Conservation (phyloP, 352 stramenopile genomes). For the Phytophthora palmivora region DNA sequence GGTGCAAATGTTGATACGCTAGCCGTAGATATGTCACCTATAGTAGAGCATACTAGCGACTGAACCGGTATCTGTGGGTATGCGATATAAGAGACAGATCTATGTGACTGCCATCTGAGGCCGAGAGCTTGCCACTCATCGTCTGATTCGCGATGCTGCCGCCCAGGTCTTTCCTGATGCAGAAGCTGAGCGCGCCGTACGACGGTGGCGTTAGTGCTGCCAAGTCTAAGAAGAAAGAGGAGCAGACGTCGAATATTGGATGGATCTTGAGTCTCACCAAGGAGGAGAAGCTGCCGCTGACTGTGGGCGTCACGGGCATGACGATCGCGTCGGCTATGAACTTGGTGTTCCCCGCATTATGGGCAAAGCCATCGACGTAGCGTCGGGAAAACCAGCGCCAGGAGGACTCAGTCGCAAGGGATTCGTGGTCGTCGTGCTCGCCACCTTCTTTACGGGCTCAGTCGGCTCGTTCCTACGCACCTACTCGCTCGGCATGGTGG, state of each 20-base stretch:
- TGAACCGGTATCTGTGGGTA: no score
- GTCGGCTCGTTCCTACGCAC: conserved; percentile 88
- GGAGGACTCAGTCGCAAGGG: conserved; percentile 80
- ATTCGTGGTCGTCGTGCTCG: conserved; percentile 87
- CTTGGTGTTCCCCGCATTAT: conserved; percentile 91
- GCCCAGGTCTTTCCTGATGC: conserved; percentile 74
- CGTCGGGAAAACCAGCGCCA: conserved; percentile 76
- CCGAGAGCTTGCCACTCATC: no score
- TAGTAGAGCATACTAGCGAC: conserved; percentile 5
- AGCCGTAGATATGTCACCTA: no score
- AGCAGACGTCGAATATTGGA: conserved; percentile 51
- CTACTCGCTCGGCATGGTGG: conserved; percentile 91
- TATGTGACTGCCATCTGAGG: no score
- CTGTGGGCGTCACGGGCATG: conserved; percentile 80
- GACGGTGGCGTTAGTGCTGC: conserved; percentile 27
- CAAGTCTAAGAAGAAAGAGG: conserved; percentile 13
- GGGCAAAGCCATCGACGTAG: conserved; percentile 88
- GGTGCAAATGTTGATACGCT: no score
- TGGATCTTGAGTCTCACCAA: conserved; percentile 77
- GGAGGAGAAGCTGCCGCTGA: conserved; percentile 73
- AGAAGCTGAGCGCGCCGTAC: conserved; percentile 59
- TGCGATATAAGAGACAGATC: no score
- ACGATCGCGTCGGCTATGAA: conserved; percentile 89
- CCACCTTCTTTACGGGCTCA: conserved; percentile 85
- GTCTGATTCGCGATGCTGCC: conserved; percentile 51